Evolutionary conservation across 1,284 basidiomycete genomes (phyloP).

Genomic region (Sporisorium exsertum): DNA sequence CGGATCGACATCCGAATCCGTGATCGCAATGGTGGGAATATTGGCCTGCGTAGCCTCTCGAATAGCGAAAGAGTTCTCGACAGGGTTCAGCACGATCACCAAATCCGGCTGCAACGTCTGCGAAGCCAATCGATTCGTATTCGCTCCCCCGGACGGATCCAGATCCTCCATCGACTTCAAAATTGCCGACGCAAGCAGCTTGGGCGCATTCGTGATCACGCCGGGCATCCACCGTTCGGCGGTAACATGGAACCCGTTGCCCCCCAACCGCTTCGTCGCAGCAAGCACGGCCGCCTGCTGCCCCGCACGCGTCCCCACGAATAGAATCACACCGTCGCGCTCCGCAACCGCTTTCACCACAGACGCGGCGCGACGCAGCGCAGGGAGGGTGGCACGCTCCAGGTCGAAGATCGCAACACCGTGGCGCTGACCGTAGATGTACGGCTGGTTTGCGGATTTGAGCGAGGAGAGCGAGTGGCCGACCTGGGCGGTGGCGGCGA

Average conservation of each 20-base stretch:
- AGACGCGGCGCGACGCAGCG: conserved; percentile 88
- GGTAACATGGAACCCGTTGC: conserved; percentile 77
- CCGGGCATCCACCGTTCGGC: conserved; percentile 93
- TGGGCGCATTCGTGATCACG: conserved; percentile 87
- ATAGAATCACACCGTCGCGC: conserved; percentile 85
- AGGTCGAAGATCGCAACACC: conserved; percentile 94
- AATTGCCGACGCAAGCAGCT: conserved; percentile 70
- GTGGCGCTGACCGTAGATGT: conserved; percentile 90
- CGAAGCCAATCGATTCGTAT: conserved; percentile 71
- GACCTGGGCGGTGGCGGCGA: conserved; percentile 92
- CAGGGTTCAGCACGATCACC: conserved; percentile 87
- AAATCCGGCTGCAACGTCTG: conserved; percentile 84
- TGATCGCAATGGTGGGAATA: conserved; percentile 74
- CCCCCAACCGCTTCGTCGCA: conserved; percentile 82
- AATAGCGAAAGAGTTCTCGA: conserved; percentile 76
- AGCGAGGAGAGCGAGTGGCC: conserved; percentile 86
- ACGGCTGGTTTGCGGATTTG: conserved; percentile 89
- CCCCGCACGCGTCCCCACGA: conserved; percentile 87
- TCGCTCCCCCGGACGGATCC: conserved; percentile 34
- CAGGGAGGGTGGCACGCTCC: conserved; percentile 85
- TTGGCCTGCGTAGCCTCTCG: conserved; percentile 70
- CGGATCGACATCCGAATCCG: conserved; percentile 96
- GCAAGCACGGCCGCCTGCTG: conserved; percentile 81
- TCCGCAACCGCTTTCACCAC: conserved; percentile 85
- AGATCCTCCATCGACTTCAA: conserved; percentile 45